Evolutionary conservation across 2,329 filamentous ascomycete species (phyloP), one percentile per base, ranked within the genome.

Genomic region (Endoconidiophora laricicola): DNA sequence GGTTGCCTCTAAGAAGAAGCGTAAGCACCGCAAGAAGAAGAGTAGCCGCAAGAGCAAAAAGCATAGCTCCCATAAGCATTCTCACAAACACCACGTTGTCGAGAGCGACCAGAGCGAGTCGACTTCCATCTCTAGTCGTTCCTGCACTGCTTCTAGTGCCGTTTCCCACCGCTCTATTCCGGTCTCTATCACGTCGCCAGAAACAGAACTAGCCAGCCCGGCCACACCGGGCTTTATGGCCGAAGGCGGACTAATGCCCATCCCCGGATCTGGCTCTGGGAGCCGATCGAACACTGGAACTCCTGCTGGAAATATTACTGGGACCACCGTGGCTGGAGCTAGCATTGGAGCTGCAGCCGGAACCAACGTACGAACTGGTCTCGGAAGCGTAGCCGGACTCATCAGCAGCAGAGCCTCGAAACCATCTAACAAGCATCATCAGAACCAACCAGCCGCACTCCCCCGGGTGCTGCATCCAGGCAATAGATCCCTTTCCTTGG

Each of bases 11-110:
- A 48, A 40, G 36, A 48, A 48, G 12, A 26, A 48, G 12, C 22
- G 16, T 9, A 48, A 29, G 43, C 26, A 48, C 33, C 18, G 33
- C 38, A 50, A 33, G 24, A 46, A 45, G 33, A 46, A 10, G 49
- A 46, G 10, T 3, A 16, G 10, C 18, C n/a, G 20, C 16, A 44
- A 39, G 22, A 26, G 40, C 29, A 44, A 45, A 4, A 45, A n/a
- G 33, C 7, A 29, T 20, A 42, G 36, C 14, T 33, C 26, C 26
- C 26, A 33, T 33, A 33, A 33, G 12, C 26, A 33, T 10, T 33
- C 24, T 4, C 33, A 14, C 6, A 6, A 38, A 46, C 26, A 3
- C 33, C 18, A 37, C 16, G 44, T 18, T 12, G 40, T 44, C 24
- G 29, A 36, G 14, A 40, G 40, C 40, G 33, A 44, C 16, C 20